These are phyloP conservation scores for Podospora sp. DNA, from an alignment of 495 filamentous ascomycete species.

Conservation along the genomic window DNA sequence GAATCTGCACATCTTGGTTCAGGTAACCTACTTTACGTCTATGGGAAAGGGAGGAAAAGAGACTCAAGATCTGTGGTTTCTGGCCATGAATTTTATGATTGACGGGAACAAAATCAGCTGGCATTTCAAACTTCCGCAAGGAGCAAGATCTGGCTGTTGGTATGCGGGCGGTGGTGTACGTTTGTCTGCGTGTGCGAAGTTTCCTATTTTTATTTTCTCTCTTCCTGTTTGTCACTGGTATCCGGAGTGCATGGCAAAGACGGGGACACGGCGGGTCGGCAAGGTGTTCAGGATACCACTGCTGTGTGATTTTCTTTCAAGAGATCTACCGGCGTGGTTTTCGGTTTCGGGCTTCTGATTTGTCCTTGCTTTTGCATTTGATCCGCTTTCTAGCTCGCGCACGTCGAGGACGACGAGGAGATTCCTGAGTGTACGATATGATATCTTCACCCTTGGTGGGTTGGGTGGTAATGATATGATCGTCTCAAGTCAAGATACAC, in stretches of 20 bases:
- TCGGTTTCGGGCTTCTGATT: neutral
- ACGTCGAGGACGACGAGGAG: neutral
- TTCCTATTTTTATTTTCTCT: neutral
- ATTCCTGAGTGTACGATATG: conserved; percentile 9
- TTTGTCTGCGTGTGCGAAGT: neutral
- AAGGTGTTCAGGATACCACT: conserved; percentile 32
- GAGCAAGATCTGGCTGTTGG: neutral
- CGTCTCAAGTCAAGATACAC: neutral
- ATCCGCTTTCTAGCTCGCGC: neutral
- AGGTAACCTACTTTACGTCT: neutral
- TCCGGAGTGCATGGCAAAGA: conserved; percentile 2
- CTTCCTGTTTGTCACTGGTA: conserved; percentile 1
- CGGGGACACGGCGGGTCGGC: neutral
- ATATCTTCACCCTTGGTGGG: neutral
- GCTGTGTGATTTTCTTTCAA: conserved; percentile 7
- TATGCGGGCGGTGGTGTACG: neutral
- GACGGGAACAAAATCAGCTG: conserved; percentile 8
- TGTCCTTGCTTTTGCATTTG: neutral
- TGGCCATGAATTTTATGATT: conserved; percentile 24
- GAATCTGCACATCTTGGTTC: neutral
- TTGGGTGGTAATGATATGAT: conserved; percentile 1
- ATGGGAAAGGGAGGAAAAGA: neutral
- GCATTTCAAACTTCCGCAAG: neutral
- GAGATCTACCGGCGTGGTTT: conserved; percentile 1
- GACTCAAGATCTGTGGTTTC: neutral